Percentiles rank a stretch among this genome's conserved stretches.
phyloP scores from a whole-genome alignment of 176 grass and related monocot species.

The Urochloa ruziziensis region DNA sequence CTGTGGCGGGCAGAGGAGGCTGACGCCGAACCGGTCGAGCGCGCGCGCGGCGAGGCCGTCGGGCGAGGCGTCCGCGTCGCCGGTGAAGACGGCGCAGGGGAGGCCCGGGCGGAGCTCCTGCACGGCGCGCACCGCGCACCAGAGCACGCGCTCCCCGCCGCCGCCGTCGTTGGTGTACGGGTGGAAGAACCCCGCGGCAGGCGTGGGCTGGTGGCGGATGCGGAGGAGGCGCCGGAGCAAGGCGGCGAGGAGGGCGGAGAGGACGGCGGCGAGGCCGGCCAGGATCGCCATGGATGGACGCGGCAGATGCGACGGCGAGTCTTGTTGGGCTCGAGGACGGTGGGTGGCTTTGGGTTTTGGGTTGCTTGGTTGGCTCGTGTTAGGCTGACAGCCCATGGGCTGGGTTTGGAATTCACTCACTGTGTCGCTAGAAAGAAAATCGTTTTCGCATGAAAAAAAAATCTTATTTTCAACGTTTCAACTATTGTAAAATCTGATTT shows the following conservation, averaged over 20 bases:
- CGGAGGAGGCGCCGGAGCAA: slow-evolving; percentile 16
- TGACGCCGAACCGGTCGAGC: slow-evolving; percentile 71
- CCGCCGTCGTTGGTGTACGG: slow-evolving; percentile 95
- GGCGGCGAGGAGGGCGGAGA: slow-evolving; percentile 25
- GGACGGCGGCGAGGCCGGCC: slow-evolving; percentile 23
- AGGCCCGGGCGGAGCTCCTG: slow-evolving; percentile 70
- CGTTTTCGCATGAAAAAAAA: too few relatives aligned
- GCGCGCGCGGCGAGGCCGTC: slow-evolving; percentile 52
- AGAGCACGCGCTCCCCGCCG: slow-evolving; percentile 87
- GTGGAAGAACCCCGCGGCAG: slow-evolving; percentile 71
- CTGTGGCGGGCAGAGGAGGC: slow-evolving; percentile 62
- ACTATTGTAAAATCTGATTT: too few relatives aligned
- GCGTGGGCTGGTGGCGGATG: not conserved
- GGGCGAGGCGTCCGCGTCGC: slow-evolving; percentile 70
- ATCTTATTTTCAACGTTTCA: too few relatives aligned
- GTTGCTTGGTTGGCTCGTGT: not conserved
- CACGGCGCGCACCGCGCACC: slow-evolving; percentile 83
- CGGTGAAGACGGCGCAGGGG: slow-evolving; percentile 72
- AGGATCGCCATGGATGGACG: slow-evolving; percentile 57
- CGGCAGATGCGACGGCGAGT: not conserved
- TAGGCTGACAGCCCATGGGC: not conserved
- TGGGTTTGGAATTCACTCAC: not conserved
- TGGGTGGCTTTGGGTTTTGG: not conserved
- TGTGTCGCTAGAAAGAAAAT: too few relatives aligned
- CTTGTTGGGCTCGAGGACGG: not conserved